Evolutionary conservation across 305 asterid species (phyloP).

Genomic region (Fraxinus floribunda): DNA sequence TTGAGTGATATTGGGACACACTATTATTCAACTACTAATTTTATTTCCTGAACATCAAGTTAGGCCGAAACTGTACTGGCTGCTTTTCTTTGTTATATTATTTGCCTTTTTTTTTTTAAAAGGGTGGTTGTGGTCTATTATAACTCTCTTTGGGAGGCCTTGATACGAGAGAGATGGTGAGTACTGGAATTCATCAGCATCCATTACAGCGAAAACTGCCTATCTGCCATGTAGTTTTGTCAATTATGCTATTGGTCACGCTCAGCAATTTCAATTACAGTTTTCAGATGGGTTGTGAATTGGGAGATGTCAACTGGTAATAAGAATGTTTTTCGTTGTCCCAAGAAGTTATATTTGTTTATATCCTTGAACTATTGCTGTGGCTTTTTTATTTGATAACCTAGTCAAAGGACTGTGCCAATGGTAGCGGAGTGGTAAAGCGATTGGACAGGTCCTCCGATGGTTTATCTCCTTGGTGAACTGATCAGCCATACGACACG

Average conservation of each 20-base stretch:
- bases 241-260: background rate
- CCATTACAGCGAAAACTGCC: background rate
- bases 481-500: conserved; percentile 11
- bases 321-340: background rate
- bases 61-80: background rate
- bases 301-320: background rate
- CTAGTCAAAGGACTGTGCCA: conserved; percentile 38
- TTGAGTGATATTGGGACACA: background rate
- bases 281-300: background rate
- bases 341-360: background rate
- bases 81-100: background rate
- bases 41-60: background rate
- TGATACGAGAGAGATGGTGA: background rate
- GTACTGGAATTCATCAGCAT: background rate
- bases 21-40: background rate
- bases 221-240: background rate
- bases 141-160: background rate
- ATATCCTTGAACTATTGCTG: conserved; percentile 51
- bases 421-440: conserved; percentile 20
- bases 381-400: conserved; percentile 64
- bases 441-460: conserved; percentile 11
- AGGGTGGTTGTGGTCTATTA: background rate
- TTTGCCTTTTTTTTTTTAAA: too few species aligned
- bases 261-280: background rate
- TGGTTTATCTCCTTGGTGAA: conserved; percentile 16